These are phyloP conservation scores for Moricandia arvensis DNA, from an alignment of 345 rosid species.

Conservation along the genomic window DNA sequence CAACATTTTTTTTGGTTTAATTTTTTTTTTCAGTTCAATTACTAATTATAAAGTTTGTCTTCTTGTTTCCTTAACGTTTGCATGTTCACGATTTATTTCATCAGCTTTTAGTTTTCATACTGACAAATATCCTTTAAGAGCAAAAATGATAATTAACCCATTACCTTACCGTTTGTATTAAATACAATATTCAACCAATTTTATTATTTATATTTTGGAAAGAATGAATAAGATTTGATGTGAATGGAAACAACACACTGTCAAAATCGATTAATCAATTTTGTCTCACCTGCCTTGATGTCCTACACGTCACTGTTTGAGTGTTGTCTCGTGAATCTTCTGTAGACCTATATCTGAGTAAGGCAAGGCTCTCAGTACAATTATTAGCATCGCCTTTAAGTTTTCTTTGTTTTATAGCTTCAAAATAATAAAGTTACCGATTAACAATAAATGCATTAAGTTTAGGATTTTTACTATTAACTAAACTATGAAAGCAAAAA, in stretches of 20 bases:
- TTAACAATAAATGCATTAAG: neutral
- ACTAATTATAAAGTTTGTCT: neutral
- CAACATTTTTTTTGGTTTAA: slow-evolving; percentile 10
- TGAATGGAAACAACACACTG: slow-evolving; percentile 20
- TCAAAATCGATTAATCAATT: slow-evolving; percentile 33
- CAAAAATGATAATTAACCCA: neutral
- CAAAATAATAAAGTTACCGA: neutral
- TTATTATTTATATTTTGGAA: neutral
- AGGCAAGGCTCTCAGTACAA: slow-evolving; percentile 22
- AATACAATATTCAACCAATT: neutral
- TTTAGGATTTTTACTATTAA: neutral
- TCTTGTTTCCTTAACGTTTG: slow-evolving; percentile 27
- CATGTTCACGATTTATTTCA: slow-evolving; percentile 32
- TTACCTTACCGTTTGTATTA: neutral
- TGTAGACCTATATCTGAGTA: slow-evolving; percentile 29
- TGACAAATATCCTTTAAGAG: slow-evolving; percentile 9
- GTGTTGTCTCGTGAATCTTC: slow-evolving; percentile 34
- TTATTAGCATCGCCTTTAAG: slow-evolving; percentile 8
- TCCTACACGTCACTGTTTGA: slow-evolving; percentile 35
- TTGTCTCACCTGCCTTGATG: slow-evolving; percentile 37
- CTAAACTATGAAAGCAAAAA: neutral
- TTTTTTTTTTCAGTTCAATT: neutral
- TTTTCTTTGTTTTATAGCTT: slow-evolving; percentile 16
- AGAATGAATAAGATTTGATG: neutral
- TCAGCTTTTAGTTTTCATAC: slow-evolving; percentile 21